Percentiles rank a stretch among this genome's conserved stretches.
phyloP scores from a whole-genome alignment of 2,329 filamentous ascomycete genomes.

The Cercospora nicotianae region DNA sequence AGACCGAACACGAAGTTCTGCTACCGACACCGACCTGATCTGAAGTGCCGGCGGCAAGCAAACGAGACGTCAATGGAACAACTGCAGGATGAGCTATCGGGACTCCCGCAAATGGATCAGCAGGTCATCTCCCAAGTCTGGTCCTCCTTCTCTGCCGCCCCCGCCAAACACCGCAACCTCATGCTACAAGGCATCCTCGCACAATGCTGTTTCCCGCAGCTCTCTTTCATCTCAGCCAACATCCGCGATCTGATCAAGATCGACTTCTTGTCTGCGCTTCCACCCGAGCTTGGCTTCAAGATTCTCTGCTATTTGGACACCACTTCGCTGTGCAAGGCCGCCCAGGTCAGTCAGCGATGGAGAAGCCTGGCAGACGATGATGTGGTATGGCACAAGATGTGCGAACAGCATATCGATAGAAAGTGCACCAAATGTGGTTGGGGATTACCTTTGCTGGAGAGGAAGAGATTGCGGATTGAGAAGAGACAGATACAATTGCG shows the following conservation, averaged over 20 bases:
- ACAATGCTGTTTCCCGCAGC: constrained; percentile 95
- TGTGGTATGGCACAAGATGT: constrained; percentile 97
- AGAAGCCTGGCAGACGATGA: constrained; percentile 90
- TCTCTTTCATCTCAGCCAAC: constrained; percentile 86
- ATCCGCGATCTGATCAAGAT: constrained; percentile 96
- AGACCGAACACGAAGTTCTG: constrained; percentile 83
- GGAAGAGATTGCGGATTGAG: constrained; percentile 82
- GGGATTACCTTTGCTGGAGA: constrained; percentile 85
- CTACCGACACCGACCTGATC: constrained; percentile 90
- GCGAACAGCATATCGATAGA: constrained; percentile 90
- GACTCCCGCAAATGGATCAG: constrained; percentile 78
- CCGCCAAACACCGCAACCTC: constrained; percentile 87
- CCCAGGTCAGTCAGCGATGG: constrained; percentile 90
- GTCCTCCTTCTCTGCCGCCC: constrained; percentile 95
- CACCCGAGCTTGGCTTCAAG: constrained; percentile 87
- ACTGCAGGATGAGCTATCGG: constrained; percentile 83
- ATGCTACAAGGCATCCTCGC: constrained; percentile 96
- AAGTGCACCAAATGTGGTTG: constrained; percentile 96
- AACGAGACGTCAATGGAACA: constrained; percentile 96
- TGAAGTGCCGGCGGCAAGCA: constrained; percentile 87
- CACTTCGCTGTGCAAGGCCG: constrained; percentile 89
- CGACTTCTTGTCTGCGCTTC: constrained; percentile 87
- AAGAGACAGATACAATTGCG: constrained; percentile 79
- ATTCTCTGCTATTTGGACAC: constrained; percentile 93
- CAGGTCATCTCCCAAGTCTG: constrained; percentile 96